Conservation (phyloP, 805 yeast genomes). For the Metschnikowia vanudenii region DNA sequence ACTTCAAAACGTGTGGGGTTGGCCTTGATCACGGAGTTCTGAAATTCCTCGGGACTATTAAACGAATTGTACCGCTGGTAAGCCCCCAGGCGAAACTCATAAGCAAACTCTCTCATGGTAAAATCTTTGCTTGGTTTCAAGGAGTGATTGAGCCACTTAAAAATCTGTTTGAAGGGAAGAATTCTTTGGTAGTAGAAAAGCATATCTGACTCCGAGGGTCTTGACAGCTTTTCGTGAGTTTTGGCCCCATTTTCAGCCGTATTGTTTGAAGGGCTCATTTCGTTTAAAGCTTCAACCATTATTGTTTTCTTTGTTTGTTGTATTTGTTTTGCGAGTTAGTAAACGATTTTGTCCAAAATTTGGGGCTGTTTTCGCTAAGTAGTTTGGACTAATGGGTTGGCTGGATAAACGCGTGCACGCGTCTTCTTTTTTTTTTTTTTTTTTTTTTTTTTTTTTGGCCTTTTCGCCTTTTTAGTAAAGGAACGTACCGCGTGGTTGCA, state of each 20-base stretch:
- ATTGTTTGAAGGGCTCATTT: background rate
- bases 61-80: conserved; percentile 88
- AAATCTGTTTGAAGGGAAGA: conserved; percentile 76
- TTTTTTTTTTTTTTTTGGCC: background rate
- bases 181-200: conserved; percentile 63
- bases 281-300: background rate
- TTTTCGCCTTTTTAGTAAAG: background rate
- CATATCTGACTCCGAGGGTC: conserved; percentile 62
- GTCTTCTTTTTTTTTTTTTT: background rate
- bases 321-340: background rate
- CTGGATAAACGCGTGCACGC: background rate
- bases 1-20: conserved; percentile 91
- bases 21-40: conserved; percentile 65
- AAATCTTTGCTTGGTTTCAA: conserved; percentile 73
- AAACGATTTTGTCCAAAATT: background rate
- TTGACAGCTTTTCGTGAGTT: conserved; percentile 14
- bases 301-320: background rate
- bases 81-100: conserved; percentile 82
- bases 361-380: background rate
- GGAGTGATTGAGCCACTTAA: conserved; percentile 87
- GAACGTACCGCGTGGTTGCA: background rate
- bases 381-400: background rate
- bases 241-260: background rate
- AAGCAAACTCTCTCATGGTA: conserved; percentile 89
- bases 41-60: conserved; percentile 65